phyloP scores from a whole-genome alignment of 78 protist species.

The Goniomonas avonlea region DNA sequence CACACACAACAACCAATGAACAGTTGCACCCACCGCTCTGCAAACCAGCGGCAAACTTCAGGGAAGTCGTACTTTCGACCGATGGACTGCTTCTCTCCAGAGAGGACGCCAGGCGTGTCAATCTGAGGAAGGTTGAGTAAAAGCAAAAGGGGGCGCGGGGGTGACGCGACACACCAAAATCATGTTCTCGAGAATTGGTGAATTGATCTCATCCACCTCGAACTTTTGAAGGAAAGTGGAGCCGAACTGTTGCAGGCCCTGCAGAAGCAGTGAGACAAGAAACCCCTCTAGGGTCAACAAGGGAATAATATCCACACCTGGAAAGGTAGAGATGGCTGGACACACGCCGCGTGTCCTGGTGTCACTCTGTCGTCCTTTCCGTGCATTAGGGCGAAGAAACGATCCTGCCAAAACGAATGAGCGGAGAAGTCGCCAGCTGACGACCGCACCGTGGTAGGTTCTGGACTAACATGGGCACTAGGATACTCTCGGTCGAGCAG shows the following conservation, averaged over 20 bases:
- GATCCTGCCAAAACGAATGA: too few relatives aligned
- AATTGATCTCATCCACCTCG: conserved; percentile 8
- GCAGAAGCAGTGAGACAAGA: too few relatives aligned
- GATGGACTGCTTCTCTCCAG: conserved; percentile 72
- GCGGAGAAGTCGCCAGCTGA: too few relatives aligned
- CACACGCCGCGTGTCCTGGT: conserved; percentile 62
- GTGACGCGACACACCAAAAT: neutral
- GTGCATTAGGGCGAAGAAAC: conserved; percentile 39
- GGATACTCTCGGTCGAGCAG: conserved; percentile 30
- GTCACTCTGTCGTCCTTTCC: conserved; percentile 50
- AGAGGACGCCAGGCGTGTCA: conserved; percentile 84
- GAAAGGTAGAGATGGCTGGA: conserved; percentile 68
- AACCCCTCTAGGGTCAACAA: too few relatives aligned
- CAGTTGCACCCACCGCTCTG: too few relatives aligned
- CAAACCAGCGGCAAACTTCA: conserved; percentile 70
- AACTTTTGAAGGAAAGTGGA: conserved; percentile 47
- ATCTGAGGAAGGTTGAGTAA: conserved; percentile 31
- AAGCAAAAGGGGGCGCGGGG: neutral
- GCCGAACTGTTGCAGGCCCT: too few relatives aligned
- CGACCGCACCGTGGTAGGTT: too few relatives aligned
- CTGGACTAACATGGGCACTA: conserved; percentile 32
- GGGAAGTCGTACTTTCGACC: conserved; percentile 69
- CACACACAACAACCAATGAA: too few relatives aligned
- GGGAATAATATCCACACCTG: too few relatives aligned
- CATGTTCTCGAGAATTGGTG: conserved; percentile 11